Evolutionary conservation across 2,329 filamentous ascomycete species (phyloP), one percentile per base, ranked within the genome.

Genomic region (Sporothrix euskadiensis): DNA sequence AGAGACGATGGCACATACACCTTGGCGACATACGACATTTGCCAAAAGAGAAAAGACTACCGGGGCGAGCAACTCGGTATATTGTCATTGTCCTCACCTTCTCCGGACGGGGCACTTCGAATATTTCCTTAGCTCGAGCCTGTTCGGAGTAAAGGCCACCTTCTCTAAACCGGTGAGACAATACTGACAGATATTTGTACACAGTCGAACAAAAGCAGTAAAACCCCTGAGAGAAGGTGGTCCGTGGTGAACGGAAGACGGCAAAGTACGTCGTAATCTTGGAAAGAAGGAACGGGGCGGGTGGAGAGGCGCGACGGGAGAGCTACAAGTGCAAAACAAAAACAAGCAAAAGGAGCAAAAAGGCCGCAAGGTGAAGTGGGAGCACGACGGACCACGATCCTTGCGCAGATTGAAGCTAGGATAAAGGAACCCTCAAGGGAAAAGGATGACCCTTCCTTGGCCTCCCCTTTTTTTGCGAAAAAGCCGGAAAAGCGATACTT

Each of bases 161-260:
- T 16, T 47, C 4, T 7, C 68, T 61, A 3, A 71, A 52, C 56
- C 41, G 69, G 56, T 71, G 69, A 59, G 19, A 22, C 39, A 16
- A 56, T 41, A 54, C 35, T 3, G 30, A 68, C n/a, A 47, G 35
- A 35, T 2, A 35, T 35, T 32, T 49, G 26, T 26, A 26, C 26
- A 26, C 26, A 2, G 26, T 26, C 26, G 39, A 44, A 68, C 41
- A 12, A 14, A 35, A 63, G 26, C 0, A 66, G 41, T 10, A 47
- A 19, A 22, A 1, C 39, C 10, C 61, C 39, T 65, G 61, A 47
- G 39, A 47, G 39, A 66, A 7, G 16, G 39, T 66, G 61, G 61
- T 47, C 61, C 39, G 39, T 66, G 61, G 61, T 66, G 39, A n/a
- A 22, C 61, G 61, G 39, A 47, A 65, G 61, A 65, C n/a, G 39